Percentiles rank a stretch among this genome's conserved stretches.
Evolutionary conservation across 495 filamentous ascomycete species (phyloP).

Genomic region (Penicillium psychrofluorescens): DNA sequence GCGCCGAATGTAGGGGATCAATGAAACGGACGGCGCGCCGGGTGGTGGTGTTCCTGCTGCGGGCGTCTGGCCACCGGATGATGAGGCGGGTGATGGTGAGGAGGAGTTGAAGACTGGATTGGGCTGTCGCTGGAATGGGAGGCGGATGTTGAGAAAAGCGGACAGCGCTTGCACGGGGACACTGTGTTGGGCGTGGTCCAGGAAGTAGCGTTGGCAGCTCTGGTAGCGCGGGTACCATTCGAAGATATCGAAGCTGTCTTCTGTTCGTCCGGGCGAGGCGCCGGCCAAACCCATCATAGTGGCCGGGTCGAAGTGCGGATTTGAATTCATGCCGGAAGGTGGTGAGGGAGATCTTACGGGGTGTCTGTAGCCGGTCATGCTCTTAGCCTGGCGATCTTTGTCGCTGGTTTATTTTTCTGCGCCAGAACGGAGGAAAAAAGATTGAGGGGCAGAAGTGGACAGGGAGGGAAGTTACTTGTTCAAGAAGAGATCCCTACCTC

Average conservation of each 20-base stretch:
- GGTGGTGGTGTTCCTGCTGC: constrained; percentile 12
- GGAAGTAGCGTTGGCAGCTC: constrained; percentile 86
- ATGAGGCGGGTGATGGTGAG: constrained; percentile 23
- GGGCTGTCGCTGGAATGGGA: constrained; percentile 41
- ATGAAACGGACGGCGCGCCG: constrained; percentile 50
- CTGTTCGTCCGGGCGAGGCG: constrained; percentile 26
- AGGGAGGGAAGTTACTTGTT: constrained; percentile 29
- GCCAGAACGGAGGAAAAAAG: not conserved
- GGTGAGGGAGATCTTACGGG: constrained; percentile 9
- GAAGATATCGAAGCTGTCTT: constrained; percentile 64
- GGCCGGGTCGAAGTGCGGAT: constrained; percentile 31
- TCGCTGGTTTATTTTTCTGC: constrained; percentile 5
- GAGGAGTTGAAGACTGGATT: constrained; percentile 30
- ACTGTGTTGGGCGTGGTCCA: constrained; percentile 85
- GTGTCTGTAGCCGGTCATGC: constrained; percentile 7
- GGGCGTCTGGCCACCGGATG: constrained; percentile 17
- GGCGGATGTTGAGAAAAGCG: constrained; percentile 78
- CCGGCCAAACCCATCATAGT: constrained; percentile 32
- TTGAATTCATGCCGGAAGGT: constrained; percentile 25
- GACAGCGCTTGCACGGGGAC: constrained; percentile 79
- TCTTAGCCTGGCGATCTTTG: not conserved
- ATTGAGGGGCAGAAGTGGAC: constrained; percentile 2
- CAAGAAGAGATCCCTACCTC: constrained; percentile 32
- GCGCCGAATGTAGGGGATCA: constrained; percentile 85
- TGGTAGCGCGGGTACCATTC: constrained; percentile 93